These are phyloP conservation scores for Colletotrichum karsti DNA, from an alignment of 2,329 filamentous ascomycete genomes.

Conservation along the genomic window DNA sequence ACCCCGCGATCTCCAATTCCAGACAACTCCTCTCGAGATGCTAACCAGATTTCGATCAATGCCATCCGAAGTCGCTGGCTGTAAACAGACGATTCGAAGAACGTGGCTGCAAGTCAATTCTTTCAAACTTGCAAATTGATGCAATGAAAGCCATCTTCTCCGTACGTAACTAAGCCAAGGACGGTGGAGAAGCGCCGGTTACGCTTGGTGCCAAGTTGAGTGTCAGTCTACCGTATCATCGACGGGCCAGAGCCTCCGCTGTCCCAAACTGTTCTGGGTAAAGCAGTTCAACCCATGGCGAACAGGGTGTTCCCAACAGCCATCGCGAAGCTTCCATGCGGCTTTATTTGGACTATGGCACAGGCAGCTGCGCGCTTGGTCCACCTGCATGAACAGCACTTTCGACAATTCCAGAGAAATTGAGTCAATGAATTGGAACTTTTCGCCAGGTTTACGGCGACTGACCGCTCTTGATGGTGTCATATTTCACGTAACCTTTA, in stretches of 20 bases:
- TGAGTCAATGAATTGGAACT: too few relatives aligned
- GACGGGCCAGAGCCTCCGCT: background rate
- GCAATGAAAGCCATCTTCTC: background rate
- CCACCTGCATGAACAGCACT: background rate
- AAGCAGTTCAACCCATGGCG: background rate
- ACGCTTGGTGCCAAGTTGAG: background rate
- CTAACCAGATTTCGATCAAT: background rate
- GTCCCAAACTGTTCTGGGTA: background rate
- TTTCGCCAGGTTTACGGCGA: background rate
- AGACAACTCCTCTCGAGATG: background rate
- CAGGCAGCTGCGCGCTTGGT: background rate
- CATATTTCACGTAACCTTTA: slow-evolving; percentile 24
- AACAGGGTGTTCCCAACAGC: background rate
- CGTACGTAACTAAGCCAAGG: background rate
- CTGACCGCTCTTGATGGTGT: slow-evolving; percentile 8
- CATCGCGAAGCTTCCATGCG: slow-evolving; percentile 12
- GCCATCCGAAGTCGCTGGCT: background rate
- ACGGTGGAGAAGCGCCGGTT: background rate
- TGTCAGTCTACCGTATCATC: background rate
- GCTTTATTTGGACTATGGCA: background rate
- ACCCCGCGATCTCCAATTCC: slow-evolving; percentile 25
- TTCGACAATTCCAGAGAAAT: background rate
- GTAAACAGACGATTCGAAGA: background rate
- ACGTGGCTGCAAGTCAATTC: background rate
- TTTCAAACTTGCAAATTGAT: background rate